Evolutionary conservation across 768 basidiomycete genomes (phyloP), one percentile per base, ranked within the genome.

Genomic region (Trametes gibbosa): DNA sequence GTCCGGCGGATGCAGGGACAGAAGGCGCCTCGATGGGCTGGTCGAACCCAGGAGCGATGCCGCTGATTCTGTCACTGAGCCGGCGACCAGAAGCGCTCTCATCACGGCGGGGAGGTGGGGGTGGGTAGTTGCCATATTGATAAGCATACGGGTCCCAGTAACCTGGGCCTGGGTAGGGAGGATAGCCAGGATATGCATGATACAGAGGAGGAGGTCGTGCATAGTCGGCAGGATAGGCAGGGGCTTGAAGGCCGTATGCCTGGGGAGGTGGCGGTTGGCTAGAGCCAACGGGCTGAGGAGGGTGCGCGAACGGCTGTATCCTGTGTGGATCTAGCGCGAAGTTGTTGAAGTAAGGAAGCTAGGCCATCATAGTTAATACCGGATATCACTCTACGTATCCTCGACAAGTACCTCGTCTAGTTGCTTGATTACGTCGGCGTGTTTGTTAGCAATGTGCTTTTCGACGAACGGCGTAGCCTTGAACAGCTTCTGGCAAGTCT

Each of bases 381-480:
- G 39, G 14, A 13, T 23, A 24, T 2, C 41, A 32, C 10, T 5
- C 16, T 9, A 29, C 25, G 27, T 41, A 32, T 57, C 50, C 57
- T 17, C 13, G 56, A 9, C 35, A 68, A 79, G 74, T 71, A 97
- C 96, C 68, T 95, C 90, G 41, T 95, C 92, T 17, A 98, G 83
- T 50, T 80, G 76, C 65, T 88, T 90, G 58, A 95, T 83, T 16
- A 92, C 77, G 60, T 97, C 92, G 12, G 89, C 78, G 70, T 99
- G 97, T 72, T 98, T 98, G 72, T 95, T 93, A 13, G 87, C 84
- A 61, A 99, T 87, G 71, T 99, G 97, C 79, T 98, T 98, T 76
- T 96, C 93, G 48, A 98, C 91, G 74, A 98, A 99, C 24, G 95
- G 86, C 34, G 91, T 89, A 4, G 95, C 97, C 72, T 95, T 95